phyloP scores from a whole-genome alignment of 257 asterid species.

The Solanum rostratum region DNA sequence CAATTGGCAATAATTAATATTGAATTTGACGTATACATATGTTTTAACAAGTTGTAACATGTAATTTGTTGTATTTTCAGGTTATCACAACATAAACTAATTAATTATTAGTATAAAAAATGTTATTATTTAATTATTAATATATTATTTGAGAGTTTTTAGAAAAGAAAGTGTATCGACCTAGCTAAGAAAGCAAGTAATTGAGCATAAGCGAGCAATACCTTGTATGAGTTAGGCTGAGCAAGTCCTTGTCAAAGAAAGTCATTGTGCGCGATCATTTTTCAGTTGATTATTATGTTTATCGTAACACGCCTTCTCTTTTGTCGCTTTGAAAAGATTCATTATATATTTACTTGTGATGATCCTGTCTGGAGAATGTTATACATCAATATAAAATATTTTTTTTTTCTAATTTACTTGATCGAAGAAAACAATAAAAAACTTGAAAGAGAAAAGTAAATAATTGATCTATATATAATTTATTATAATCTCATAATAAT shows the following conservation, averaged over 20 bases:
- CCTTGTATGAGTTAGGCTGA: background rate
- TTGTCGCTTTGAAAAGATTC: no score
- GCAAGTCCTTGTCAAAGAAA: background rate
- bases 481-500: background rate
- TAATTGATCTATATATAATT: background rate
- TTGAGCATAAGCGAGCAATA: background rate
- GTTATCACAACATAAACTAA: background rate
- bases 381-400: background rate
- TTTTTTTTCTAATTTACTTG: background rate
- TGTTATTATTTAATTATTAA: background rate
- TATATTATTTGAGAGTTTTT: background rate
- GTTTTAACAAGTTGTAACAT: background rate
- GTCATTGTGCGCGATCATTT: background rate
- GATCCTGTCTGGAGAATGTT: background rate
- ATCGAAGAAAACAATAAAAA: background rate
- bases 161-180: background rate
- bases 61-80: background rate
- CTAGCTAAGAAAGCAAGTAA: background rate
- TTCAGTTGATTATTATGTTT: background rate
- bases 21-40: background rate
- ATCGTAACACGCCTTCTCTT: background rate
- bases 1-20: background rate
- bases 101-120: background rate
- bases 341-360: background rate
- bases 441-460: background rate